Evolutionary conservation across 208 protist genomes (phyloP).

Genomic region (Entamoeba histolytica): DNA sequence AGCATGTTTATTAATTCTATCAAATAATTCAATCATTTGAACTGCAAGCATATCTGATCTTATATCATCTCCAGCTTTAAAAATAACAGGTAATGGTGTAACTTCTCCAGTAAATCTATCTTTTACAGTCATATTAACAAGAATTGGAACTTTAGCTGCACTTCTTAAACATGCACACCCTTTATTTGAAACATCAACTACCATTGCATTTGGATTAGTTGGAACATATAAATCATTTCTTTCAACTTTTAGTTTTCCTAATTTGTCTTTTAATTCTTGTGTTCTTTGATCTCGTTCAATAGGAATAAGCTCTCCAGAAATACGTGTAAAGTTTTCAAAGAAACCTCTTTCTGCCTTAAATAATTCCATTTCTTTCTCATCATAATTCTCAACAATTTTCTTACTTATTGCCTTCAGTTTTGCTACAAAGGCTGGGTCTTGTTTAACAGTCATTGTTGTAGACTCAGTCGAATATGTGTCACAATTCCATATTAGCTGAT

Average conservation of each 20-base stretch:
- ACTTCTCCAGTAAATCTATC: neutral
- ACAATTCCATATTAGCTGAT: neutral
- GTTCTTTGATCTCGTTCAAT: neutral
- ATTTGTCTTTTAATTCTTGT: neutral
- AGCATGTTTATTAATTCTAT: constrained; percentile 25
- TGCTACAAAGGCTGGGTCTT: neutral
- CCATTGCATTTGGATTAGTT: neutral
- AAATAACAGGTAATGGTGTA: neutral
- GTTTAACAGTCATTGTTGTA: neutral
- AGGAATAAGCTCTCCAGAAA: neutral
- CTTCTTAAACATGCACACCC: neutral
- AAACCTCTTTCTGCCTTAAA: neutral
- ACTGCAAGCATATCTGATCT: constrained; percentile 46
- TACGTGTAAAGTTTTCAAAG: neutral
- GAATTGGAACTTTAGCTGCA: neutral
- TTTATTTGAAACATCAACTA: neutral
- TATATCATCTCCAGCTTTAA: constrained; percentile 39
- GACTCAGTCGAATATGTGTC: neutral
- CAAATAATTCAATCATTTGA: constrained; percentile 41
- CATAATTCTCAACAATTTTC: neutral
- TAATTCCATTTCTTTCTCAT: neutral
- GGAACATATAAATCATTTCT: neutral
- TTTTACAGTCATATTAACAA: neutral
- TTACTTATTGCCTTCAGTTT: neutral
- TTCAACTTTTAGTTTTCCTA: neutral